Conservation (phyloP, 495 filamentous ascomycete genomes). For the Penicillium paxilli region DNA sequence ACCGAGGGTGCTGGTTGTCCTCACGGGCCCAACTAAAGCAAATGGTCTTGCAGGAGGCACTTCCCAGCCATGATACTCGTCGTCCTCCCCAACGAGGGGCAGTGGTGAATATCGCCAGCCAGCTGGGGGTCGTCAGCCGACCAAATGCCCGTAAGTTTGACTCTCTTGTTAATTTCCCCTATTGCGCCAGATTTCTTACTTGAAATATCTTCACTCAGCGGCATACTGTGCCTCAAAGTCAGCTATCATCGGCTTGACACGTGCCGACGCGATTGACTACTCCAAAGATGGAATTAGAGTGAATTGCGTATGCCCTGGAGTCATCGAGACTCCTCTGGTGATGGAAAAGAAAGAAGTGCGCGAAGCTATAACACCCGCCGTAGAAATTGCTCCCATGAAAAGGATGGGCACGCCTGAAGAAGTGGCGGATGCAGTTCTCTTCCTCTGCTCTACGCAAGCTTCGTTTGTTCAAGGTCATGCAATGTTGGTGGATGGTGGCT, state of each 20-base stretch:
- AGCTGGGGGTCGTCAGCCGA: slow-evolving; percentile 52
- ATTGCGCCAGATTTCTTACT: background rate
- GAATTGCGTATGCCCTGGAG: slow-evolving; percentile 55
- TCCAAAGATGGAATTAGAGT: slow-evolving; percentile 48
- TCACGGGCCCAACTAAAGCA: slow-evolving; percentile 46
- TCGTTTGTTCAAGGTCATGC: slow-evolving; percentile 54
- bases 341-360: slow-evolving; percentile 35
- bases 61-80: slow-evolving; percentile 39
- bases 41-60: slow-evolving; percentile 49
- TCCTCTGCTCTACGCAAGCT: slow-evolving; percentile 46
- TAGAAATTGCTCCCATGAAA: slow-evolving; percentile 51
- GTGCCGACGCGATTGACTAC: slow-evolving; percentile 53
- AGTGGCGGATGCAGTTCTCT: slow-evolving; percentile 51
- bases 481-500: slow-evolving; percentile 55
- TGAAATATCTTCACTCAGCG: slow-evolving; percentile 16
- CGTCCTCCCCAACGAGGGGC: slow-evolving; percentile 38
- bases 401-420: slow-evolving; percentile 50
- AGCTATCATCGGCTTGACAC: slow-evolving; percentile 46
- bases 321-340: slow-evolving; percentile 52
- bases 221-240: slow-evolving; percentile 50
- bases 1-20: slow-evolving; percentile 51
- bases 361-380: slow-evolving; percentile 32
- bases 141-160: slow-evolving; percentile 45
- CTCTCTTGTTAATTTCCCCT: background rate
- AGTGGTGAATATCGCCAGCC: slow-evolving; percentile 56